Evolutionary conservation across 1,284 basidiomycete species (phyloP), one percentile per base, ranked within the genome.

Genomic region (Melampsora medusae): DNA sequence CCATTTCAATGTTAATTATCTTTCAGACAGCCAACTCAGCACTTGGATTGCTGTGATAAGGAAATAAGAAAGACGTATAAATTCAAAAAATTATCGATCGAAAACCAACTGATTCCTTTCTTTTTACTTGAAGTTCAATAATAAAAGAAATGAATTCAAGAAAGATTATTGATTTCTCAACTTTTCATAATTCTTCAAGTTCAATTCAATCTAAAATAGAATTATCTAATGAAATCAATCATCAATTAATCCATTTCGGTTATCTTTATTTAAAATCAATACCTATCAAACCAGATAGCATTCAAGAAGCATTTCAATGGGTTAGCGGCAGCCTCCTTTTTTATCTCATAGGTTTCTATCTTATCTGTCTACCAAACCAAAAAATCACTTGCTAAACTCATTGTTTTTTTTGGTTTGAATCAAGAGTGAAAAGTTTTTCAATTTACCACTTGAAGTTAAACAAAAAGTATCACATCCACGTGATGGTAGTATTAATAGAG

Each of bases 391-490:
- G 38, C 12, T 28, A 38, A 4, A 19, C 22, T 46, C 31, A 1
- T 42, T 59, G 17, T 7, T 67, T 60, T 67, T 49, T 16, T 25
- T 56, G 10, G n/a, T n/a, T 48, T 22, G 25, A 78, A 64, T 25
- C 19, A 75, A 88, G 86, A 86, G 86, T 1, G 86, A 85, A 78
- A 82, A 80, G 25, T 86, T 89, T 81, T 89, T 89, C 78, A 83
- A 83, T 0, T 84, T 85, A 4, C 85, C 88, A 0, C 78, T 83
- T 69, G 86, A 87, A 49, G 81, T 82, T 38, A 89, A 89, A 80
- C 83, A 85, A 80, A 84, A 87, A 6, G 87, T 87, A 0, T 87
- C 88, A 25, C 88, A 89, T 79, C 88, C 88, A 6, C 82, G 84
- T 1, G 86, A 85, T 14, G 88, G 87, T 1, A 83, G 84, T 14